These are phyloP conservation scores for Alnus glutinosa DNA, from an alignment of 306 rosid species.

Conservation along the genomic window DNA sequence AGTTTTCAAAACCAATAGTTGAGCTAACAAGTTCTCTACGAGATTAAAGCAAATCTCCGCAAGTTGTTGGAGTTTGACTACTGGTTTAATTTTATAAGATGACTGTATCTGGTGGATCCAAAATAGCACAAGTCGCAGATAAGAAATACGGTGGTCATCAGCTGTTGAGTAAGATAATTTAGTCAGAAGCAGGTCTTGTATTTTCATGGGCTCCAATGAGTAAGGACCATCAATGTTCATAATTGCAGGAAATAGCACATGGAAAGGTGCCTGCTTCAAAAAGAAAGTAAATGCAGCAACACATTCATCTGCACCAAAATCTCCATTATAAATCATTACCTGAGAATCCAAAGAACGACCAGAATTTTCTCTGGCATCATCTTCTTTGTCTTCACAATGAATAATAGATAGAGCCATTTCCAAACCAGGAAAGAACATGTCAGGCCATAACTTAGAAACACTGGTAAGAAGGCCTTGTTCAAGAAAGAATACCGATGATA, in stretches of 20 bases:
- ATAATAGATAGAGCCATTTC: constrained; percentile 48
- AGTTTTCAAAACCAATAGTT: constrained; percentile 43
- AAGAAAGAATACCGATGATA: constrained; percentile 50
- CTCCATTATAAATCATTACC: constrained; percentile 29
- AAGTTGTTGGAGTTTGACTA: constrained; percentile 46
- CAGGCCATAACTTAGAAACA: constrained; percentile 66
- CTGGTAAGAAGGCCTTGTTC: constrained; percentile 53
- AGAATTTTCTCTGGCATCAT: constrained; percentile 28
- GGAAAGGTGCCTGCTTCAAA: constrained; percentile 72
- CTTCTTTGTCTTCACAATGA: constrained; percentile 24
- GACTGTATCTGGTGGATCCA: constrained; percentile 65
- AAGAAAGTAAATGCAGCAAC: constrained; percentile 63
- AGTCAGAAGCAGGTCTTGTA: constrained; percentile 55
- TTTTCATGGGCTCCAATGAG: constrained; percentile 42
- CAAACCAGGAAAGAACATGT: constrained; percentile 49
- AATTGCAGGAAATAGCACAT: constrained; percentile 68
- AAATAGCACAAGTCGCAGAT: constrained; percentile 66
- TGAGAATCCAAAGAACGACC: constrained; percentile 28
- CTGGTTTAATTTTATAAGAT: constrained; percentile 44
- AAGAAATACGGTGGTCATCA: constrained; percentile 41
- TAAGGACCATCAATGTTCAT: constrained; percentile 53
- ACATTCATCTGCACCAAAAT: constrained; percentile 40
- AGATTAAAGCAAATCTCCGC: constrained; percentile 60
- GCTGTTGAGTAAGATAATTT: constrained; percentile 49
- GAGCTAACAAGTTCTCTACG: constrained; percentile 41